phyloP scores from a whole-genome alignment of 1,284 basidiomycete genomes.

The Austroboletus niveus region DNA sequence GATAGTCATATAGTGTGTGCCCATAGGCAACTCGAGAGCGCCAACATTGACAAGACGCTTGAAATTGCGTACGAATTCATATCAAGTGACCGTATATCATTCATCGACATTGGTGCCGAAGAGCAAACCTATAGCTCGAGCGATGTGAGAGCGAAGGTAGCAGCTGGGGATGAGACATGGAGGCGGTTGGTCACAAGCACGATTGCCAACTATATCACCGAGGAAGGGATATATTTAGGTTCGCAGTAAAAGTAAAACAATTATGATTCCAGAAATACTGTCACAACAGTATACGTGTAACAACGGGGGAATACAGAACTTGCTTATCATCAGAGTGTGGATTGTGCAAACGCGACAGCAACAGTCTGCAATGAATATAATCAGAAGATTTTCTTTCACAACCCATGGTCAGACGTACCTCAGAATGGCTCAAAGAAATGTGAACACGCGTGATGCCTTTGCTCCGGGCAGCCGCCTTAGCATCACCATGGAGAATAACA shows the following conservation, averaged over 20 bases:
- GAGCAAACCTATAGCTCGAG: slow-evolving; percentile 72
- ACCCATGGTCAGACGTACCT: slow-evolving; percentile 48
- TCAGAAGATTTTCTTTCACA: slow-evolving; percentile 3
- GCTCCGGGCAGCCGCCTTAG: slow-evolving; percentile 66
- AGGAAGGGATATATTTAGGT: slow-evolving; percentile 49
- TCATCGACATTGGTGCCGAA: slow-evolving; percentile 60
- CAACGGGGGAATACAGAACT: not conserved
- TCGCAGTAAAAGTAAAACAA: slow-evolving; percentile 2
- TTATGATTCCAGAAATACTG: slow-evolving; percentile 11
- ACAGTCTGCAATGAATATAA: slow-evolving; percentile 51
- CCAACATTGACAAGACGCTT: slow-evolving; percentile 28
- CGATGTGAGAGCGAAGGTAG: slow-evolving; percentile 56
- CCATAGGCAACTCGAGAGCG: slow-evolving; percentile 38
- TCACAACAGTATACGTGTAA: slow-evolving; percentile 1
- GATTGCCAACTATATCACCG: slow-evolving; percentile 49
- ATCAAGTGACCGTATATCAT: slow-evolving; percentile 45
- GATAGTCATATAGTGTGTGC: slow-evolving; percentile 76
- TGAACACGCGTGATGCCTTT: slow-evolving; percentile 78
- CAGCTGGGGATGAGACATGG: slow-evolving; percentile 36
- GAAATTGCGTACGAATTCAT: slow-evolving; percentile 50
- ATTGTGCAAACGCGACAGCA: slow-evolving; percentile 81
- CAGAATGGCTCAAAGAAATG: slow-evolving; percentile 90
- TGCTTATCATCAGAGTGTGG: slow-evolving; percentile 33
- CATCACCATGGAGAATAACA: slow-evolving; percentile 83
- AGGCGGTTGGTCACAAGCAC: slow-evolving; percentile 40